These are phyloP conservation scores for Ogataea ramenticola DNA, from an alignment of 805 yeast genomes.

Conservation along the genomic window DNA sequence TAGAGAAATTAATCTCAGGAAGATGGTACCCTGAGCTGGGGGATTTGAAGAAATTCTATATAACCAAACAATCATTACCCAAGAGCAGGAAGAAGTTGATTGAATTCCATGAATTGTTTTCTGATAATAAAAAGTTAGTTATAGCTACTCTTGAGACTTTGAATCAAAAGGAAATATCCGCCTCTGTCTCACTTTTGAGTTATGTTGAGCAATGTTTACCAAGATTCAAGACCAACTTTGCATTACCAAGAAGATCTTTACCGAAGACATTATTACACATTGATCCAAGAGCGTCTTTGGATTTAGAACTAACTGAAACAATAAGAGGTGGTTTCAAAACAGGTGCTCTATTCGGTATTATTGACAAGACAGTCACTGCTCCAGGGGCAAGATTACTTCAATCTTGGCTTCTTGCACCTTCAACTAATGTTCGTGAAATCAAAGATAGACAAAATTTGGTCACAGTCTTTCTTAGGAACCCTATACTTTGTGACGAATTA, in stretches of 20 bases:
- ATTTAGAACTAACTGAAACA: slow-evolving; percentile 62
- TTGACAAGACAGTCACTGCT: slow-evolving; percentile 68
- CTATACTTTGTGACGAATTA: slow-evolving; percentile 22
- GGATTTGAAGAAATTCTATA: slow-evolving; percentile 51
- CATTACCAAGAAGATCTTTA: slow-evolving; percentile 54
- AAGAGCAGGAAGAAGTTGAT: slow-evolving; percentile 31
- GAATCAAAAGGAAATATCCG: slow-evolving; percentile 43
- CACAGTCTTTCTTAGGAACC: slow-evolving; percentile 29
- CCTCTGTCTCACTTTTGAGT: slow-evolving; percentile 57
- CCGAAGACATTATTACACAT: slow-evolving; percentile 58
- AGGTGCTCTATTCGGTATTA: slow-evolving; percentile 66
- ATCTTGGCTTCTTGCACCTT: slow-evolving; percentile 80
- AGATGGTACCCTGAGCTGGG: slow-evolving; percentile 50
- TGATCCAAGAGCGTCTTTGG: slow-evolving; percentile 72
- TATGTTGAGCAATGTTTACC: slow-evolving; percentile 74
- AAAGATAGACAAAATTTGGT: slow-evolving; percentile 48
- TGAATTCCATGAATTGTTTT: slow-evolving; percentile 33
- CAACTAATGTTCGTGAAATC: slow-evolving; percentile 52
- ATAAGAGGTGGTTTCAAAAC: slow-evolving; percentile 47
- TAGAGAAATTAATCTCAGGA: slow-evolving; percentile 34
- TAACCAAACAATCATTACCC: slow-evolving; percentile 45
- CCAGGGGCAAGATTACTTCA: slow-evolving; percentile 77
- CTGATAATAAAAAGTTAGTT: slow-evolving; percentile 22
- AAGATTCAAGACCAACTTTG: slow-evolving; percentile 51
- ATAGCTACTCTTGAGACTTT: slow-evolving; percentile 24